These are phyloP conservation scores for Lentinus brumalis DNA, from an alignment of 768 basidiomycete species.

Conservation along the genomic window DNA sequence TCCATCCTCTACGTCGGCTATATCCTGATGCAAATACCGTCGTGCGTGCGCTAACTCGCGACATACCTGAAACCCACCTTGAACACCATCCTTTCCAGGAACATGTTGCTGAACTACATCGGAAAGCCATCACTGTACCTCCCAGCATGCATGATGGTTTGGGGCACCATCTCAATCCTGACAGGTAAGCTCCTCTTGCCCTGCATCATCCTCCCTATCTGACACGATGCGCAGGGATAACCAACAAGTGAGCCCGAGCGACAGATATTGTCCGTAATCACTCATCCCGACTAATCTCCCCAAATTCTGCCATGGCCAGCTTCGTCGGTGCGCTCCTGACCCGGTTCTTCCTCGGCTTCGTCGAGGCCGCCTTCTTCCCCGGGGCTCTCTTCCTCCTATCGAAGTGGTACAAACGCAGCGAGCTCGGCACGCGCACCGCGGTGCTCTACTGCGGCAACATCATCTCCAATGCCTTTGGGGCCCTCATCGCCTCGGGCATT, in stretches of 20 bases:
- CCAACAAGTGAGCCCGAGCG: constrained; percentile 21
- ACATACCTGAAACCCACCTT: background rate
- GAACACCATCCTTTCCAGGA: constrained; percentile 41
- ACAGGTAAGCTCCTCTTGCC: constrained; percentile 36
- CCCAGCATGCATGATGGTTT: constrained; percentile 65
- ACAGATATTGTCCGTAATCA: background rate
- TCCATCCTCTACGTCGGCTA: constrained; percentile 73
- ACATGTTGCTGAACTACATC: constrained; percentile 67
- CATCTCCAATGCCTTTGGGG: constrained; percentile 81
- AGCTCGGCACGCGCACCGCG: constrained; percentile 70
- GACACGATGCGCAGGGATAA: constrained; percentile 17
- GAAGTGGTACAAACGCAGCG: constrained; percentile 73
- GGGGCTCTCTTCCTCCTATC: constrained; percentile 65
- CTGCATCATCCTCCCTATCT: background rate
- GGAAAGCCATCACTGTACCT: constrained; percentile 71
- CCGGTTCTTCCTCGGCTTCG: constrained; percentile 74
- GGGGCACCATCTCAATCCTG: constrained; percentile 53
- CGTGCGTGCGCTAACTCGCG: constrained; percentile 41
- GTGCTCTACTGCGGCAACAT: constrained; percentile 72
- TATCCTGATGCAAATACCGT: constrained; percentile 79
- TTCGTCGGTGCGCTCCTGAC: constrained; percentile 67
- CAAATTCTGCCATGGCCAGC: constrained; percentile 9
- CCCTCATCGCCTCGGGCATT: constrained; percentile 77
- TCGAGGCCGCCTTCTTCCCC: constrained; percentile 66
- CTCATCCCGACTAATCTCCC: background rate